These are phyloP conservation scores for Aspergillus candidus DNA, from an alignment of 2,329 filamentous ascomycete genomes.

Conservation along the genomic window DNA sequence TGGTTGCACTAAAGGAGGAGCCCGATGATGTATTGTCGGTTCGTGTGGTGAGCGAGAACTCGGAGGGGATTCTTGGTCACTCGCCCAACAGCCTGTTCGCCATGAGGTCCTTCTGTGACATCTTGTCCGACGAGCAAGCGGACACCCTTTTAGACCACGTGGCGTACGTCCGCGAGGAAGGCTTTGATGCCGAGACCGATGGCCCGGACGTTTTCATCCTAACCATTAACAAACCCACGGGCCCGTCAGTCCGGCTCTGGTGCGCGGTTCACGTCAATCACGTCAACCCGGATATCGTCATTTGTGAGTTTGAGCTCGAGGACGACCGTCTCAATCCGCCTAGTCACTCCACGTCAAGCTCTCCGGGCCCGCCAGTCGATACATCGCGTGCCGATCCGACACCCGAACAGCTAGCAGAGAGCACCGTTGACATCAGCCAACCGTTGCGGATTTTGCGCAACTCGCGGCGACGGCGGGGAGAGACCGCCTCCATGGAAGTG, in stretches of 20 bases:
- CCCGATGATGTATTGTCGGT: slow-evolving; percentile 61
- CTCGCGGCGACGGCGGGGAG: slow-evolving; percentile 67
- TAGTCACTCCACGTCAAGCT: slow-evolving; percentile 13
- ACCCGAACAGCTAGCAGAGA: slow-evolving; percentile 65
- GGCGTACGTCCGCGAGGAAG: slow-evolving; percentile 80
- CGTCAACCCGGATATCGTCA: slow-evolving; percentile 61
- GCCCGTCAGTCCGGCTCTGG: slow-evolving; percentile 65
- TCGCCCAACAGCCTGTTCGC: slow-evolving; percentile 69
- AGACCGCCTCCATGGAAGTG: slow-evolving; percentile 83
- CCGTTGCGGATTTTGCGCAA: slow-evolving; percentile 71
- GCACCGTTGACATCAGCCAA: slow-evolving; percentile 67
- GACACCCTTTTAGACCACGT: slow-evolving; percentile 81
- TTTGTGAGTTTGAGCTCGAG: slow-evolving; percentile 85
- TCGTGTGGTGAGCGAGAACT: slow-evolving; percentile 76
- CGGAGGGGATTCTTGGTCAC: slow-evolving; percentile 66
- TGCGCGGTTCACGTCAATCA: slow-evolving; percentile 76
- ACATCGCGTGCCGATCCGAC: slow-evolving; percentile 69
- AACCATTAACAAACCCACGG: slow-evolving; percentile 56
- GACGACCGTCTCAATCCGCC: slow-evolving; percentile 60
- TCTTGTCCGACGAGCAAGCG: slow-evolving; percentile 74
- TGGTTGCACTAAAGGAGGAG: slow-evolving; percentile 64
- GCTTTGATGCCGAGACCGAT: slow-evolving; percentile 65
- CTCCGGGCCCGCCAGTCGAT: slow-evolving; percentile 34
- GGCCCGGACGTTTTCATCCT: slow-evolving; percentile 83
- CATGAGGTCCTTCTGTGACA: slow-evolving; percentile 71